Evolutionary conservation across 768 basidiomycete genomes (phyloP), one percentile per base, ranked within the genome.

Genomic region (Xerocomellus intermedius): DNA sequence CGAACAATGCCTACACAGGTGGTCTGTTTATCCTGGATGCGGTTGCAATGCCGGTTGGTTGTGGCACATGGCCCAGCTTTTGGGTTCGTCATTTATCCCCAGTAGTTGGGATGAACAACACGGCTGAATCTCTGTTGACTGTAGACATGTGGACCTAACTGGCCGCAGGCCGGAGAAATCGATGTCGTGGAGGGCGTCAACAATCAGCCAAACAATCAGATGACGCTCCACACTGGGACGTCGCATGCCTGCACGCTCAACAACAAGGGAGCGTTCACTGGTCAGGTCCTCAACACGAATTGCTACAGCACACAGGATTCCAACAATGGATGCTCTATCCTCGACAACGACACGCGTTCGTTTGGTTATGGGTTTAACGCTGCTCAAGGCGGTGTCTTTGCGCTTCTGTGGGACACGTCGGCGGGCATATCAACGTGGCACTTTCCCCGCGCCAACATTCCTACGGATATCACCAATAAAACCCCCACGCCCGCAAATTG

Each of bases 1-100:
- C 84, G 35, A 77, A 80, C 64, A 82, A 84, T 62, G 65, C 62
- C 4, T 91, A 83, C 67, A 80, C 67, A 42, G 67, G 73, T 4
- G 89, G 89, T 5, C 75, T 91, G 14, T 88, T 91, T 74, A 83
- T 91, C 61, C 77, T 89, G 26, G 89, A 91, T 62, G 79, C 88
- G 50, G 75, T 58, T 39, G 70, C 78, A 9, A 87, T 89, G 85
- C 88, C 89, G 10, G 77, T 80, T 41, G 89, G 89, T 0, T 89
- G 86, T 67, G 76, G 80, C 47, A 69, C 73, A 17, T 82, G 81
- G 79, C 85, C 71, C 73, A 85, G 85, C 71, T 86, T 74, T 50
- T 80, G 79, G 80, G 69, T 71, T 32, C 46, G 68, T 63, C 74
- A 6, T 44, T 33, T 4, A 9, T 13, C 9, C 8, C 41, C 3